These are phyloP conservation scores for Rhizopus stolonifer DNA, from an alignment of 371 early-diverging fungal genomes.

Conservation along the genomic window DNA sequence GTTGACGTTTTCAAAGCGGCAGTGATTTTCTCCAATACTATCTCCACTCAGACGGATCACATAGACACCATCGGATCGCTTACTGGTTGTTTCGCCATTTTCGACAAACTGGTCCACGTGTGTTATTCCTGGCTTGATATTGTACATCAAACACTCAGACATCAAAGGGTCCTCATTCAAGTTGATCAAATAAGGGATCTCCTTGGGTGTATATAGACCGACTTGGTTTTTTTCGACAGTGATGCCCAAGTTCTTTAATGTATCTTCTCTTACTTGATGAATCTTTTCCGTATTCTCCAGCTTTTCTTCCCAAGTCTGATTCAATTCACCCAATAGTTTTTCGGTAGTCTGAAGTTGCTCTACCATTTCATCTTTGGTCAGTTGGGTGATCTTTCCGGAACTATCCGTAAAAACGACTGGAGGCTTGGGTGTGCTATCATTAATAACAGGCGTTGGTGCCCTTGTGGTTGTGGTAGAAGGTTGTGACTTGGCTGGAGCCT, in stretches of 20 bases:
- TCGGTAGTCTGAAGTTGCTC: conserved; percentile 81
- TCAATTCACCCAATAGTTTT: conserved; percentile 77
- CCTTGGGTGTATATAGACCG: conserved; percentile 76
- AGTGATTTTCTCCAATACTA: conserved; percentile 72
- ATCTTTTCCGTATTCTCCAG: conserved; percentile 67
- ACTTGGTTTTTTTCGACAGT: conserved; percentile 66
- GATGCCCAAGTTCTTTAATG: conserved; percentile 76
- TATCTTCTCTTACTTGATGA: conserved; percentile 66
- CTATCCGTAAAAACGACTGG: conserved; percentile 49
- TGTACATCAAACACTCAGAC: conserved; percentile 84
- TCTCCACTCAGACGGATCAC: conserved; percentile 77
- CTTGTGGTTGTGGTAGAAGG: too few relatives aligned
- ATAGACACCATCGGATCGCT: conserved; percentile 18
- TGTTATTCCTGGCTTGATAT: conserved; percentile 72
- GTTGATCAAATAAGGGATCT: conserved; percentile 82
- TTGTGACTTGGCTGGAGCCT: conserved; percentile 4
- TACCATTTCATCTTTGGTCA: conserved; percentile 57
- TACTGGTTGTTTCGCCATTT: conserved; percentile 7
- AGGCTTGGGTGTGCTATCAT: conserved; percentile 6
- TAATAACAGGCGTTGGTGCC: neutral
- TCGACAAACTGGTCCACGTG: conserved; percentile 62
- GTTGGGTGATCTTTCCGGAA: conserved; percentile 41
- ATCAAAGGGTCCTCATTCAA: conserved; percentile 84
- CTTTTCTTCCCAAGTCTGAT: conserved; percentile 82
- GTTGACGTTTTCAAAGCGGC: conserved; percentile 70